These are phyloP conservation scores for Trichoderma sp. DNA, from an alignment of 2,329 filamentous ascomycete species.

Conservation along the genomic window DNA sequence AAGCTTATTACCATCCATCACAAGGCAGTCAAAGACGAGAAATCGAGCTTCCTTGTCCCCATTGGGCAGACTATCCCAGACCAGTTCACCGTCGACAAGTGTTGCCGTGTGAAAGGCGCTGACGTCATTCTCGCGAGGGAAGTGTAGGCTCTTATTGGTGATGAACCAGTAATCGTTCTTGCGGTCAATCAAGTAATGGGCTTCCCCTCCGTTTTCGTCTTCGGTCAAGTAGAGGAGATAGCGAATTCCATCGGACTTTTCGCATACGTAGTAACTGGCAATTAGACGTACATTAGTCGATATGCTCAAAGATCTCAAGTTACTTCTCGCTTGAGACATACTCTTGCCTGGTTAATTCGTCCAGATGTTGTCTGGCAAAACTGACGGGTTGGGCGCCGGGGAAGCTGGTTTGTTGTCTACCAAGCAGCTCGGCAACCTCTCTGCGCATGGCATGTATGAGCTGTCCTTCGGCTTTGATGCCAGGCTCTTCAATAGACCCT, in stretches of 20 bases:
- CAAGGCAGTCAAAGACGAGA: slow-evolving; percentile 90
- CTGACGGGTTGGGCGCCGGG: slow-evolving; percentile 94
- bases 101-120: slow-evolving; percentile 74
- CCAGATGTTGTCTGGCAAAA: slow-evolving; percentile 76
- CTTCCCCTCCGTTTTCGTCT: slow-evolving; percentile 60
- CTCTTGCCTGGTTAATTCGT: slow-evolving; percentile 79
- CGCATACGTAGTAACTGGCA: slow-evolving; percentile 85
- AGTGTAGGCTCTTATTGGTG: slow-evolving; percentile 67
- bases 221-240: slow-evolving; percentile 88
- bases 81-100: slow-evolving; percentile 88
- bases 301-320: neutral
- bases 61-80: slow-evolving; percentile 72
- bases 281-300: neutral
- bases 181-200: slow-evolving; percentile 92
- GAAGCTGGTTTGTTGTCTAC: slow-evolving; percentile 66
- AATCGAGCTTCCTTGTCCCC: slow-evolving; percentile 73
- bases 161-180: slow-evolving; percentile 97
- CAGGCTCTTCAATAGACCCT: slow-evolving; percentile 57
- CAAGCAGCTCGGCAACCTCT: slow-evolving; percentile 74
- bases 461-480: slow-evolving; percentile 62
- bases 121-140: slow-evolving; percentile 68
- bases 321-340: slow-evolving; percentile 35
- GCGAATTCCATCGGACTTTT: slow-evolving; percentile 95
- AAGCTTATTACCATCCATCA: slow-evolving; percentile 72
- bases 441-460: slow-evolving; percentile 62